Percentiles rank a stretch among this genome's conserved stretches.
Conservation (phyloP, 108 stramenopile species). For the Stephanodiscus triporus region DNA sequence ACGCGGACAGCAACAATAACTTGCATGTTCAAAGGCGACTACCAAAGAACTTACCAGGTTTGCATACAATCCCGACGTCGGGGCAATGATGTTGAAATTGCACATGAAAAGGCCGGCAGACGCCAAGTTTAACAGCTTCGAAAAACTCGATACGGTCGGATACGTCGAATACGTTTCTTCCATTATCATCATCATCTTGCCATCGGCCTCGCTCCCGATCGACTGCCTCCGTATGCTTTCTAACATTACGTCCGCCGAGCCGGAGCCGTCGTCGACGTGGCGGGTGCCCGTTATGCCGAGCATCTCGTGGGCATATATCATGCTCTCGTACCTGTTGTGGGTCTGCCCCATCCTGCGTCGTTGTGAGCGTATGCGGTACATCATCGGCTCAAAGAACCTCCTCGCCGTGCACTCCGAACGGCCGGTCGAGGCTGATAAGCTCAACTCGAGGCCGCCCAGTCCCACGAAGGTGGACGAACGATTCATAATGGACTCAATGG, state of each 20-base stretch:
- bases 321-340: slow-evolving; percentile 22
- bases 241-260: not conserved
- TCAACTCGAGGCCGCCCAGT: not conserved
- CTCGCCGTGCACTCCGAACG: not conserved
- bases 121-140: slow-evolving; percentile 79
- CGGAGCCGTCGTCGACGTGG: slow-evolving; percentile 26
- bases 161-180: not conserved
- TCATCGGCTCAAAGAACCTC: slow-evolving; percentile 42
- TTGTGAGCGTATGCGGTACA: slow-evolving; percentile 27
- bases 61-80: slow-evolving; percentile 84
- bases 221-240: slow-evolving; percentile 15
- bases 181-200: slow-evolving; percentile 4
- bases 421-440: not conserved
- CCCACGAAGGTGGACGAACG: not conserved
- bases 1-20: not conserved
- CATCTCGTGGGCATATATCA: slow-evolving; percentile 52
- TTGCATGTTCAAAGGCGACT: not conserved
- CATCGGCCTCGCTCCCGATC: slow-evolving; percentile 14
- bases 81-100: slow-evolving; percentile 95
- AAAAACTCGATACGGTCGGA: slow-evolving; percentile 33
- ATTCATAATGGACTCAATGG: not conserved
- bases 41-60: slow-evolving; percentile 58
- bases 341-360: slow-evolving; percentile 28
- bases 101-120: slow-evolving; percentile 91
- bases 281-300: slow-evolving; percentile 10